Conservation (phyloP, 2,329 filamentous ascomycete species). For the Tolypocladium tundrense region DNA sequence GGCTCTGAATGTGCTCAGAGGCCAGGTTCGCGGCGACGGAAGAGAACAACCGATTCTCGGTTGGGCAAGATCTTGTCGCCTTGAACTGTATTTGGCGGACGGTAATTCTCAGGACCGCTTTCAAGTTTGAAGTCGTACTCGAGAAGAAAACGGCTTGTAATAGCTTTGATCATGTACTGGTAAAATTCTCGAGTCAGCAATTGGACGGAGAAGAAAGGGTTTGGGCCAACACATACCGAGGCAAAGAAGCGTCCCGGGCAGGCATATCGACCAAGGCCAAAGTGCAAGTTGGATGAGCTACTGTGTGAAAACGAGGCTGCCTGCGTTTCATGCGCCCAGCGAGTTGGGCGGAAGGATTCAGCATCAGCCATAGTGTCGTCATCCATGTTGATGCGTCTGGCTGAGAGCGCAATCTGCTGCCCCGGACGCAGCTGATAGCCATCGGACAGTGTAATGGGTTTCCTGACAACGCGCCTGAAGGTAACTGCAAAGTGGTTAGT, state of each 20-base stretch:
- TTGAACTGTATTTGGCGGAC: constrained; percentile 5
- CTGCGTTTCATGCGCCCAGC: constrained; percentile 3
- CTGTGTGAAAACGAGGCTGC: constrained; percentile 5
- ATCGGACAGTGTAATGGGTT: constrained; percentile 6
- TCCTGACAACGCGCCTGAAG: constrained; percentile 6
- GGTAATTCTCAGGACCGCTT: background rate
- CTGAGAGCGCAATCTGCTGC: constrained; percentile 6
- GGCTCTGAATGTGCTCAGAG: background rate
- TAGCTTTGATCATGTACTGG: constrained; percentile 8
- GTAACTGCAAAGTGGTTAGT: constrained; percentile 2
- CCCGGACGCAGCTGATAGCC: constrained; percentile 4
- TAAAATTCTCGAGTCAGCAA: background rate
- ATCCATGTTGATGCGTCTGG: constrained; percentile 6
- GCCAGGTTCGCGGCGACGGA: constrained; percentile 1
- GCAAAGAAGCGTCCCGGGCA: constrained; percentile 10
- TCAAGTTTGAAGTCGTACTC: constrained; percentile 8
- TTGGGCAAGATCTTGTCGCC: constrained; percentile 8
- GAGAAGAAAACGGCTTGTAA: constrained; percentile 6
- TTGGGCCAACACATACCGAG: background rate
- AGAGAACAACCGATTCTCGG: constrained; percentile 2
- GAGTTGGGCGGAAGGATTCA: constrained; percentile 2
- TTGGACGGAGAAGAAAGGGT: background rate
- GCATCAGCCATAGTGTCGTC: constrained; percentile 1
- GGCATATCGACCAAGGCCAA: constrained; percentile 9
- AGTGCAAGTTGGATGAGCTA: constrained; percentile 7